These are phyloP conservation scores for Beta vulgaris DNA, from an alignment of 148 eudicot genomes.

Conservation along the genomic window DNA sequence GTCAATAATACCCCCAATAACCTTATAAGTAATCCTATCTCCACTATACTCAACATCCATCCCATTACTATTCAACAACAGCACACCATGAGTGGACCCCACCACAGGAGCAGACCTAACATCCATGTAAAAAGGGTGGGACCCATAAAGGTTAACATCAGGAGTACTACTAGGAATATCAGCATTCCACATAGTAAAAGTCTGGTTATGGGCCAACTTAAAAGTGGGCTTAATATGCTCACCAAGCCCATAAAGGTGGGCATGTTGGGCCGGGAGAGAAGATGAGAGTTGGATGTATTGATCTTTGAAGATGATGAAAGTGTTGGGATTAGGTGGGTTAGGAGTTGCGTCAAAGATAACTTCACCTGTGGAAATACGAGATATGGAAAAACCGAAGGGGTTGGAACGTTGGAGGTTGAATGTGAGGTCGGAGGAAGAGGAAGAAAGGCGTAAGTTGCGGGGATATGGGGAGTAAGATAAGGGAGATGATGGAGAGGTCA, in stretches of 20 bases:
- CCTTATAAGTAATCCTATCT: constrained; percentile 65
- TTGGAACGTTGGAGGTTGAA: constrained; percentile 68
- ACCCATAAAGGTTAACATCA: constrained; percentile 67
- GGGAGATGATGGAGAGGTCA: constrained; percentile 20
- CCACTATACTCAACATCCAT: constrained; percentile 81
- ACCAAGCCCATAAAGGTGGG: constrained; percentile 78
- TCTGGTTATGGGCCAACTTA: constrained; percentile 53
- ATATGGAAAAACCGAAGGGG: constrained; percentile 66
- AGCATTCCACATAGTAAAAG: constrained; percentile 68
- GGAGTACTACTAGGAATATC: constrained; percentile 44
- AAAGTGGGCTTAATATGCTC: constrained; percentile 69
- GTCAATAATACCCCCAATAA: constrained; percentile 78
- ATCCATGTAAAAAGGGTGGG: constrained; percentile 85
- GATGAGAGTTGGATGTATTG: constrained; percentile 72
- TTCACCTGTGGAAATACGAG: constrained; percentile 52
- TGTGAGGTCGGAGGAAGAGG: constrained; percentile 51
- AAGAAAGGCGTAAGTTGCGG: constrained; percentile 38
- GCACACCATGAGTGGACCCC: constrained; percentile 63
- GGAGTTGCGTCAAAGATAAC: constrained; percentile 56
- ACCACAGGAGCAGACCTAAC: constrained; percentile 51
- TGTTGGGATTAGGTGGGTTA: constrained; percentile 20
- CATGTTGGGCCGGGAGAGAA: constrained; percentile 42
- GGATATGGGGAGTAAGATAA: constrained; percentile 8
- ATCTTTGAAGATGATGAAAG: constrained; percentile 61
- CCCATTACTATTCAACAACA: constrained; percentile 78